Evolutionary conservation across 75 land plant species (phyloP), one percentile per base, ranked within the genome.

Genomic region (Selaginella tamariscina): DNA sequence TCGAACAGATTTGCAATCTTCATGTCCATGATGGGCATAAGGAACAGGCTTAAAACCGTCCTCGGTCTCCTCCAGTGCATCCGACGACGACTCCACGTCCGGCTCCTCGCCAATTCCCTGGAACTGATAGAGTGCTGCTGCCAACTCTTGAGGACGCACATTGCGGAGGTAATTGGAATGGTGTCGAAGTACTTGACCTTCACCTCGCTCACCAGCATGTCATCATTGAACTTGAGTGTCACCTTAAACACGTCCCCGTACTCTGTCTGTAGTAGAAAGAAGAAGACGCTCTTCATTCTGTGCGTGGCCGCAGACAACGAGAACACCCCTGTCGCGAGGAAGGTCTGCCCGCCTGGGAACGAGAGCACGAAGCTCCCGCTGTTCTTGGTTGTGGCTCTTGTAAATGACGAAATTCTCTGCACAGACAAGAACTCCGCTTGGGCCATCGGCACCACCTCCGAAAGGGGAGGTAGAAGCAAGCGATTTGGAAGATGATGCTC

Each of bases 131-230:
- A 95, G 73, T 0, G 86, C 85, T 96, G 65, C 90, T 90, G n/a
- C 99, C 99, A 81, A 90, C 86, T 74, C 65, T 87, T 87, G 70
- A 95, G 64, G 1, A 95, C 96, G 68, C 99, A 95, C 82, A 95
- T 80, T 21, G 91, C 81, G 2, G 91, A 72, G 2, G 96, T 85
- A 15, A 90, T 88, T 49, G 99, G 99, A 26, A 90, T 85, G 18
- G 99, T 95, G 64, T 95, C 99, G 72, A 95, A 95, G 64, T 95
- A 95, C 72, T 90, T 95, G 24, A 95, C 87, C 76, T 90, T 95
- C 73, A 95, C 68, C 73, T 95, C 99, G 1, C 79, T 76, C 49
- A 39, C 49, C 27, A 24, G 9, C 56, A 69, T 77, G 23, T 86
- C 94, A 18, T 80, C 79, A 20, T 72, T 59, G 71, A 83, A 88